Percentiles rank a stretch among this genome's conserved stretches.
phyloP scores from a whole-genome alignment of 805 yeast genomes.

The Starmerella riodocensis region DNA sequence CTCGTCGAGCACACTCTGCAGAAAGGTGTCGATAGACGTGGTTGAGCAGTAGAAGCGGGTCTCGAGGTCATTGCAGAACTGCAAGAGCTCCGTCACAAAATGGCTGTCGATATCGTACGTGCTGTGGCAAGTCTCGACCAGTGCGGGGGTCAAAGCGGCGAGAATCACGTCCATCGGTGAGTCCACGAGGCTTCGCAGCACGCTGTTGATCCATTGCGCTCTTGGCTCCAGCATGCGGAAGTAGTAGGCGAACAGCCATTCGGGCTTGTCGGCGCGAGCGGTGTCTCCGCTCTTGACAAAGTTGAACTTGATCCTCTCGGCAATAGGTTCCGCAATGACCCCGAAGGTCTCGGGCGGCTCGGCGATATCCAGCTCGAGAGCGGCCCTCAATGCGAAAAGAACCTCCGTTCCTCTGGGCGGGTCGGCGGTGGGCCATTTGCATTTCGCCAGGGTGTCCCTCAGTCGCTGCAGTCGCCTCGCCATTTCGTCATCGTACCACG shows the following conservation, averaged over 20 bases:
- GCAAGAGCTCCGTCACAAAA: constrained; percentile 11
- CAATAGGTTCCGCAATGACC: constrained; percentile 35
- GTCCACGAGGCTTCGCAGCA: constrained; percentile 20
- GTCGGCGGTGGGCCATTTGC: constrained; percentile 18
- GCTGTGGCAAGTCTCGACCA: constrained; percentile 8
- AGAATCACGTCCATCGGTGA: constrained; percentile 33
- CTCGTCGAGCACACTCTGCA: not conserved
- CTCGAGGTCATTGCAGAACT: constrained; percentile 5
- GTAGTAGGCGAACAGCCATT: constrained; percentile 48
- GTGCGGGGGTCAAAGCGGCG: constrained; percentile 33
- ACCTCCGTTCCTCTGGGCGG: constrained; percentile 6
- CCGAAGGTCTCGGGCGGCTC: constrained; percentile 31
- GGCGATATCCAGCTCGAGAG: constrained; percentile 1
- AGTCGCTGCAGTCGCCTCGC: constrained; percentile 1
- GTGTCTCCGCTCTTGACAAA: constrained; percentile 43
- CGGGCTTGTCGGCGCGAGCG: constrained; percentile 54
- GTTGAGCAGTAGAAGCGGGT: constrained; percentile 1
- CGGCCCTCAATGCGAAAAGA: not conserved
- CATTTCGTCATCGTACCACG: constrained; percentile 11
- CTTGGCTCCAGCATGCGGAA: constrained; percentile 26
- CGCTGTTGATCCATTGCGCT: constrained; percentile 20
- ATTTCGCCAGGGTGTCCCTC: constrained; percentile 2
- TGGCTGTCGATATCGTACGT: constrained; percentile 7
- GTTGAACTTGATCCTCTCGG: constrained; percentile 44
- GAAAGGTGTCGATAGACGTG: not conserved